These are phyloP conservation scores for Theileria annulata DNA, from an alignment of 169 alveolate species.

Conservation along the genomic window DNA sequence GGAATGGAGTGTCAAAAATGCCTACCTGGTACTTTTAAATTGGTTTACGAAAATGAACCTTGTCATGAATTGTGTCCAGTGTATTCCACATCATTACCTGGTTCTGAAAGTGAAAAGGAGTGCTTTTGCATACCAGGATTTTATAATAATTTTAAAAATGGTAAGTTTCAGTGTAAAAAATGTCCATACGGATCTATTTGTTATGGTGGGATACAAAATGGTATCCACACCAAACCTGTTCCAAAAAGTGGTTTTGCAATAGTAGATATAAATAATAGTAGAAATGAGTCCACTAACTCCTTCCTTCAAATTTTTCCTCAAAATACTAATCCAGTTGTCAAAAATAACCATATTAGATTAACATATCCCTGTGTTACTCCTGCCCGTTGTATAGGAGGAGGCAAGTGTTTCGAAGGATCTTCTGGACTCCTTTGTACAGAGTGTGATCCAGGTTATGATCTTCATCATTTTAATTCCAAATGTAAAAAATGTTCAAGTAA, in stretches of 20 bases:
- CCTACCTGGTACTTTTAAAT: conserved; percentile 73
- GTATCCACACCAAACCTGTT: conserved; percentile 39
- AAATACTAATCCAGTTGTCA: conserved; percentile 55
- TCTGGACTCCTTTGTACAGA: conserved; percentile 73
- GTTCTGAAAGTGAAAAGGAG: conserved; percentile 69
- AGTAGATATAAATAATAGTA: conserved; percentile 34
- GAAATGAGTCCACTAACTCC: conserved; percentile 35
- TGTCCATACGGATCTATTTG: conserved; percentile 73
- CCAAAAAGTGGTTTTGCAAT: conserved; percentile 53
- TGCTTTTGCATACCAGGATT: conserved; percentile 76
- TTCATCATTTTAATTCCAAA: conserved; percentile 64
- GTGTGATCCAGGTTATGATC: conserved; percentile 68
- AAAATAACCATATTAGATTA: conserved; percentile 28
- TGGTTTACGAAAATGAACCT: conserved; percentile 59
- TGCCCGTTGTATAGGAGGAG: conserved; percentile 65
- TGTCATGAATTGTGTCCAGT: conserved; percentile 75
- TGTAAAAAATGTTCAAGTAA: conserved; percentile 54
- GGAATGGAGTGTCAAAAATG: conserved; percentile 49
- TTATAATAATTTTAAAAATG: conserved; percentile 60
- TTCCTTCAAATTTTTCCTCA: conserved; percentile 13
- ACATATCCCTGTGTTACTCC: conserved; percentile 66
- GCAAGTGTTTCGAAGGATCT: conserved; percentile 70
- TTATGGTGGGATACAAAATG: conserved; percentile 66
- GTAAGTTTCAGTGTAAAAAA: conserved; percentile 64
- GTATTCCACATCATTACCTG: conserved; percentile 71